Evolutionary conservation across 768 basidiomycete genomes (phyloP), one percentile per base, ranked within the genome.

Genomic region (Pulveroboletus ravenelii): DNA sequence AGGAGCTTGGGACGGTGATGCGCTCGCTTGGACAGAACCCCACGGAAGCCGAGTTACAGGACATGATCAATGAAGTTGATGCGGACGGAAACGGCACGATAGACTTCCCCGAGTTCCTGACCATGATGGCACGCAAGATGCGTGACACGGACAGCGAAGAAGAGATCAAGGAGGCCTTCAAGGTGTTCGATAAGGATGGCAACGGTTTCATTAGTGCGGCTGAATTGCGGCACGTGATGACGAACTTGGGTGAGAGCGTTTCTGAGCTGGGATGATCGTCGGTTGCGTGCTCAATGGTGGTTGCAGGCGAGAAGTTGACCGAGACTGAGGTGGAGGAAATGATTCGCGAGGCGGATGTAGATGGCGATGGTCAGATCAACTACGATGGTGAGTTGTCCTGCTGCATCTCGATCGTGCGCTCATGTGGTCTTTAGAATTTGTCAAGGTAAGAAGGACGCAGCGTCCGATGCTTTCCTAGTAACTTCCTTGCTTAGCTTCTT

Each of bases 91-190:
- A 91, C 69, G 88, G 87, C 53, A 87, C 84, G 52, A 91, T 93
- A 70, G 91, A 93, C 73, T 87, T 79, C 52, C 83, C 81, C 38
- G 89, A 90, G 70, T 92, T 91, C 72, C 74, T 88, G 55, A 85
- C 83, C 40, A 84, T 87, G 85, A 87, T 86, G 85, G 84, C 85
- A 53, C 76, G 87, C 60, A 89, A 89, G 74, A 92, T 92, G 88
- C 84, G 85, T 65, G 89, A 94, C 67, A 89, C 88, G 20, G 93
- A 94, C 66, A 81, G 81, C 59, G 92, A 96, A 71, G 93, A 93
- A 69, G 94, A 96, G 74, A 89, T 98, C 70, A 84, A 82, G 68
- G 90, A 94, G 76, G 95, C 95, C 23, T 98, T 98, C 82, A 89
- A 88, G 71, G 91, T 93, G 48, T 96, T 96, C 62, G 94, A 97